Evolutionary conservation across 2,329 filamentous ascomycete genomes (phyloP).

Genomic region (Xylaria sp.): DNA sequence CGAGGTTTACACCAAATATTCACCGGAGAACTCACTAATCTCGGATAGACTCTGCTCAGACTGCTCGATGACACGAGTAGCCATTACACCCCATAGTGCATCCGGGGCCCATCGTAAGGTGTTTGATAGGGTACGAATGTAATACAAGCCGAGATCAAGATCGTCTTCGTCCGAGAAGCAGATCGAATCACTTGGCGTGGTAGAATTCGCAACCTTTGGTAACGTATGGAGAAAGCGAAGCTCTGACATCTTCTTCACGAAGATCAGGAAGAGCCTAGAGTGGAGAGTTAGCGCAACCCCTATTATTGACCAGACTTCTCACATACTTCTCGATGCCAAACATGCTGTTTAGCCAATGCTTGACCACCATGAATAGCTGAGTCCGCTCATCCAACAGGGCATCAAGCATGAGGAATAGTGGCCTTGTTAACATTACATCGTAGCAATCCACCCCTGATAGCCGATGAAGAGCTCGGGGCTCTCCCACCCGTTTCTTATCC

Average conservation of each 20-base stretch:
- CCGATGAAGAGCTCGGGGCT: conserved; percentile 34
- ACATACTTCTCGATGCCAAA: conserved; percentile 58
- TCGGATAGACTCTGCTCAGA: conserved; percentile 40
- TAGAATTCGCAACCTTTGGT: conserved; percentile 23
- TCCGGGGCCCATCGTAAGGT: conserved; percentile 65
- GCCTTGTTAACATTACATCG: conserved; percentile 70
- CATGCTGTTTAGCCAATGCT: conserved; percentile 71
- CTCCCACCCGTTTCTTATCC: conserved; percentile 34
- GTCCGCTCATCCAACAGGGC: conserved; percentile 65
- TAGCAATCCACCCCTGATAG: conserved; percentile 57
- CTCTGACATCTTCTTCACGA: conserved; percentile 53
- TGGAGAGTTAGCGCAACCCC: conserved; percentile 19
- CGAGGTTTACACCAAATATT: conserved; percentile 21
- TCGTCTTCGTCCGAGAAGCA: conserved; percentile 56
- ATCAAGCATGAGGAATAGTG: conserved; percentile 77
- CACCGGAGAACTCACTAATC: conserved; percentile 46
- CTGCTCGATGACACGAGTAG: conserved; percentile 53
- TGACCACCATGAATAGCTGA: conserved; percentile 70
- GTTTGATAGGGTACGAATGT: conserved; percentile 68
- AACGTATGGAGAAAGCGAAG: conserved; percentile 47
- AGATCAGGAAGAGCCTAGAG: conserved; percentile 54
- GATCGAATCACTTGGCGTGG: conserved; percentile 26
- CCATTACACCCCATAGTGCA: conserved; percentile 64
- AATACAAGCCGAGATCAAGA: conserved; percentile 71
- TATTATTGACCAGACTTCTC: neutral